Base-by-base conservation (phyloP, 2,329 filamentous ascomycete species). In the Paracamarosporium sp. region DNA sequence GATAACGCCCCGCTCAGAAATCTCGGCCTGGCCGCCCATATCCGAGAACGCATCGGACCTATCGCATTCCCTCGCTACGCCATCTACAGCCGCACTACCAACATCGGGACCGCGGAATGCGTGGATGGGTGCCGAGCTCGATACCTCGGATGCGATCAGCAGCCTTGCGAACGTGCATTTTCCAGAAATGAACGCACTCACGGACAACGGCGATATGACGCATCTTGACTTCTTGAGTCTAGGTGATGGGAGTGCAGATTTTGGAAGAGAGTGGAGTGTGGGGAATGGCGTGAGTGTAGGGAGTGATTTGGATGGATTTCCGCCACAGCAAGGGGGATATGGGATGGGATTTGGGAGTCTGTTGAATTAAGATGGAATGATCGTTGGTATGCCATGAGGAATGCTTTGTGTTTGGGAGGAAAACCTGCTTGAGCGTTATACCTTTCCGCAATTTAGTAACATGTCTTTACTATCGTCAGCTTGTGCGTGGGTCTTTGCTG, bases 141-240 rank as follows among this genome's bases (percentile, higher is more conserved):
- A 69, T 35, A n/a, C 63, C 4, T 58, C 62, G 4, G 66, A 73
- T 38, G 36, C 53, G 1, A 71, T 72, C 2, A 44, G 48, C 1
- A 66, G 68, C 36, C 62, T 75, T 27, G 70, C 71, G 1, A 69
- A 63, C 38, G 70, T 70, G 38, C 72, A 76, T 62, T 75, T 75
- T 52, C 71, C 73, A 0, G 72, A 75, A 54, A 64, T 75, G 24
- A 59, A 50, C 5, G 53, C 56, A 2, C 57, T 71, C 15, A 59
- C 56, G 3, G 59, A 63, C 2, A 51, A 15, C 11, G 57, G 48
- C 4, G 61, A 64, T 40, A 66, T 67, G 68, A 53, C 57, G n/a
- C 68, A 72, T 62, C 35, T 74, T 3, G 71, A 74, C 57, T 75
- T 70, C 50, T 63, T 75, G 65, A 60, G 50, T 9, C 12, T 74